A percentile compares a stretch with the other conserved stretches of the same genome.
These are phyloP conservation scores for Ramalina intermedia DNA, from an alignment of 495 filamentous ascomycete species.

Conservation along the genomic window DNA sequence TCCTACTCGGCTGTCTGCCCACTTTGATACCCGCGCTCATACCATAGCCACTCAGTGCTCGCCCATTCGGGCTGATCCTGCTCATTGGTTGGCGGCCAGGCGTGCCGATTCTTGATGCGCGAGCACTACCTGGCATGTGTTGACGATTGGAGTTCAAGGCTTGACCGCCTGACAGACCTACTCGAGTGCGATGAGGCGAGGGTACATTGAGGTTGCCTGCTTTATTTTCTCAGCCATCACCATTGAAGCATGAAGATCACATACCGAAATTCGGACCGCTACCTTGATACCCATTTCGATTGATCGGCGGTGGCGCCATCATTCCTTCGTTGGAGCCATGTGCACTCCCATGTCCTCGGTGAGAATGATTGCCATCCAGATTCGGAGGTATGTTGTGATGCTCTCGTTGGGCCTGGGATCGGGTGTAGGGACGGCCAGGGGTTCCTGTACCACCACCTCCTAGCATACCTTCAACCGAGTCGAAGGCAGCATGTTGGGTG, in stretches of 20 bases:
- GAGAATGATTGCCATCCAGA: slow-evolving; percentile 27
- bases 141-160: slow-evolving; percentile 9
- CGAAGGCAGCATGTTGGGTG: slow-evolving; percentile 54
- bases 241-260: neutral
- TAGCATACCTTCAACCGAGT: slow-evolving; percentile 41
- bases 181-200: slow-evolving; percentile 17
- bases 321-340: slow-evolving; percentile 21
- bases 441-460: slow-evolving; percentile 10
- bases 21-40: slow-evolving; percentile 35
- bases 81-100: slow-evolving; percentile 20
- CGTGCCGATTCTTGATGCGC: slow-evolving; percentile 11
- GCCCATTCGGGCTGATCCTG: slow-evolving; percentile 12
- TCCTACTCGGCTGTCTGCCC: slow-evolving; percentile 10
- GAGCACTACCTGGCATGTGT: slow-evolving; percentile 14
- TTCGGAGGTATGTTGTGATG: slow-evolving; percentile 18
- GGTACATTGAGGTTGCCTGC: slow-evolving; percentile 8
- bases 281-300: slow-evolving; percentile 3
- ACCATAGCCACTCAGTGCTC: slow-evolving; percentile 26
- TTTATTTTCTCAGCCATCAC: neutral
- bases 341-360: slow-evolving; percentile 31
- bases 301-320: slow-evolving; percentile 11
- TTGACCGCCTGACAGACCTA: slow-evolving; percentile 8
- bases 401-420: slow-evolving; percentile 16
- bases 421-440: slow-evolving; percentile 7
- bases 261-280: slow-evolving; percentile 1